Percentiles rank a stretch among this genome's conserved stretches.
phyloP scores from a whole-genome alignment of 805 yeast genomes.

The Candida taoyuanica region DNA sequence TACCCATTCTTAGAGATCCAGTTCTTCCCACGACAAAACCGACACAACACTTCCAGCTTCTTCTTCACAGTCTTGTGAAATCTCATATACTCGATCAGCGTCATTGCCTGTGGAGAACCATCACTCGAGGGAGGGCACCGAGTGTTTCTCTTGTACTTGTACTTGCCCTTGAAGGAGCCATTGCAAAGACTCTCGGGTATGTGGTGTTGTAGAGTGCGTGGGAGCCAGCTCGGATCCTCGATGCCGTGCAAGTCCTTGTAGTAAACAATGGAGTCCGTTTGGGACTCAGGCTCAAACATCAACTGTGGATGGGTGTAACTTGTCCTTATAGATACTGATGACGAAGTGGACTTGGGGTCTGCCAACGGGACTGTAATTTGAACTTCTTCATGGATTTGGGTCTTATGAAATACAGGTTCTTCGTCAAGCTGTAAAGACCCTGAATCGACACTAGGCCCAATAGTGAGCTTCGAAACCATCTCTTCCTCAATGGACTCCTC shows the following conservation, averaged over 20 bases:
- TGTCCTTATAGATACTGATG: too few species aligned
- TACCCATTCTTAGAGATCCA: conserved; percentile 19
- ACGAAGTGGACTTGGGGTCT: too few species aligned
- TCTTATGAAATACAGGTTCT: neutral
- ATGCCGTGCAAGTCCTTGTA: conserved; percentile 10
- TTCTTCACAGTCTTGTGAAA: neutral
- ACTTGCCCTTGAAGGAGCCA: too few species aligned
- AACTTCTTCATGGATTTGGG: too few species aligned
- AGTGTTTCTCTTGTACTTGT: conserved; percentile 12
- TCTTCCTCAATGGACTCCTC: too few species aligned
- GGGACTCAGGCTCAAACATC: too few species aligned
- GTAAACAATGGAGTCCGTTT: conserved; percentile 15
- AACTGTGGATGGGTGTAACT: neutral
- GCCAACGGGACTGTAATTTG: too few species aligned
- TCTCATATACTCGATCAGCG: conserved; percentile 18
- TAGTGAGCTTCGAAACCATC: neutral
- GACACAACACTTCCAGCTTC: conserved; percentile 20
- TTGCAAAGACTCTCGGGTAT: too few species aligned
- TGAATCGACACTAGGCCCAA: neutral
- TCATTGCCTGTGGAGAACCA: too few species aligned
- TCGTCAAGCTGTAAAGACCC: conserved; percentile 1
- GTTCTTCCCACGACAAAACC: conserved; percentile 26
- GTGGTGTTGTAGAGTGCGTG: conserved; percentile 23
- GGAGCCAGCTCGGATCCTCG: conserved; percentile 19
- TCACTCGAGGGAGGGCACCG: conserved; percentile 17